Evolutionary conservation across 257 asterid species (phyloP).

Genomic region (Solanum bulbocastanum): DNA sequence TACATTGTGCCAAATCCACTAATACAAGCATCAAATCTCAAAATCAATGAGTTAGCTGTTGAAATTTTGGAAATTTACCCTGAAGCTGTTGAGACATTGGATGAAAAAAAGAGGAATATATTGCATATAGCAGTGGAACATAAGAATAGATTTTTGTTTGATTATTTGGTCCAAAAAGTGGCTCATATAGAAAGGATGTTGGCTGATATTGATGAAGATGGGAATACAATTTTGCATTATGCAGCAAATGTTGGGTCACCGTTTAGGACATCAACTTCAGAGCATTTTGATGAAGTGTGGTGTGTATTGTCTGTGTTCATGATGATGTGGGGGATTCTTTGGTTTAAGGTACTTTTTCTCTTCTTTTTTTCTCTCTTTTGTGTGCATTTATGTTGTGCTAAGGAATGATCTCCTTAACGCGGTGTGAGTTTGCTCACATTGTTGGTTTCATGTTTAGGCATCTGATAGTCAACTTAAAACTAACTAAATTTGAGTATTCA

Average conservation of each 20-base stretch:
- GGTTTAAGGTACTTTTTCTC: not conserved
- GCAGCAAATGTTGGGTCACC: not conserved
- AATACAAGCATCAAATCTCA: not conserved
- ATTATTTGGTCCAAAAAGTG: not conserved
- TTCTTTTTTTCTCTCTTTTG: not conserved
- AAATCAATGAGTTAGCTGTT: not conserved
- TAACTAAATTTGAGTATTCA: not conserved
- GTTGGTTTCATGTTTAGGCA: not conserved
- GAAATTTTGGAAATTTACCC: not conserved
- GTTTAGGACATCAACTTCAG: not conserved
- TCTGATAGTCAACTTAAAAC: not conserved
- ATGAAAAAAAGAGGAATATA: not conserved
- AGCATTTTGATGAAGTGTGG: not conserved
- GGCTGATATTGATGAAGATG: not conserved
- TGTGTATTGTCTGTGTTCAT: not conserved
- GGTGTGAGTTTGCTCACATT: not conserved
- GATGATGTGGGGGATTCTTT: constrained; percentile 5
- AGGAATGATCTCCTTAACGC: not conserved
- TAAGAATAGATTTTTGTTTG: not conserved
- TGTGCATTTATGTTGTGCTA: not conserved
- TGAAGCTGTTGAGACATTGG: not conserved
- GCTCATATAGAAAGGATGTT: not conserved
- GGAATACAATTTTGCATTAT: constrained; percentile 1
- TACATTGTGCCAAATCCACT: not conserved
- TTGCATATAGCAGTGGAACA: not conserved